Conservation (phyloP, 768 basidiomycete genomes). For the Tephrocybe rancida region DNA sequence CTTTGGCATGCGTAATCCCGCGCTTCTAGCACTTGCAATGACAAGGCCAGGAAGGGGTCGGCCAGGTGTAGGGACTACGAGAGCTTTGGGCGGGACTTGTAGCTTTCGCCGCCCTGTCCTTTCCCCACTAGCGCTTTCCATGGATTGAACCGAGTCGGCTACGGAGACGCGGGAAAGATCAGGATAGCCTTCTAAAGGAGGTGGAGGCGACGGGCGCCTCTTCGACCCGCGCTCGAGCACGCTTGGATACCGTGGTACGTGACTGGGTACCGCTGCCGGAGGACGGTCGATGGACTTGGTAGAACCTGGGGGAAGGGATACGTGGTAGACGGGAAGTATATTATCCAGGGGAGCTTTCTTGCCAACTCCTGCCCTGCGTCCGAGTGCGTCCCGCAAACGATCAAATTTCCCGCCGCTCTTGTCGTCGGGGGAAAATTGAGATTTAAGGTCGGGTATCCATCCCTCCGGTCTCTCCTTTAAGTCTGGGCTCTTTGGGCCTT, state of each 20-base stretch:
- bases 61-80: constrained; percentile 23
- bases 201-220: constrained; percentile 23
- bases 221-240: constrained; percentile 33
- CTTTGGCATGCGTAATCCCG: constrained; percentile 23
- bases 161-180: constrained; percentile 15
- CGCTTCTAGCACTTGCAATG: constrained; percentile 23
- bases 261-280: constrained; percentile 26
- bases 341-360: constrained; percentile 15
- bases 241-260: constrained; percentile 36
- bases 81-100: constrained; percentile 23
- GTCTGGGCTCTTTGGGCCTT: constrained; percentile 15
- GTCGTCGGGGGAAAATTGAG: constrained; percentile 24
- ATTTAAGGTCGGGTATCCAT: constrained; percentile 30
- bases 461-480: constrained; percentile 21
- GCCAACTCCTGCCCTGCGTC: constrained; percentile 12
- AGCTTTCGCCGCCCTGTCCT: constrained; percentile 11
- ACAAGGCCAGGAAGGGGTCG: constrained; percentile 24
- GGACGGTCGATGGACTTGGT: constrained; percentile 29
- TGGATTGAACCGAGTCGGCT: constrained; percentile 9
- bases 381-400: constrained; percentile 19
- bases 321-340: constrained; percentile 19
- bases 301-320: constrained; percentile 21
- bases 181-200: constrained; percentile 16
- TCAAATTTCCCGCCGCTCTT: constrained; percentile 12
- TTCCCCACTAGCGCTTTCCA: constrained; percentile 6